Base-by-base conservation (phyloP, 1,139 yeast genomes). In the Diutina pseudorugosa region DNA sequence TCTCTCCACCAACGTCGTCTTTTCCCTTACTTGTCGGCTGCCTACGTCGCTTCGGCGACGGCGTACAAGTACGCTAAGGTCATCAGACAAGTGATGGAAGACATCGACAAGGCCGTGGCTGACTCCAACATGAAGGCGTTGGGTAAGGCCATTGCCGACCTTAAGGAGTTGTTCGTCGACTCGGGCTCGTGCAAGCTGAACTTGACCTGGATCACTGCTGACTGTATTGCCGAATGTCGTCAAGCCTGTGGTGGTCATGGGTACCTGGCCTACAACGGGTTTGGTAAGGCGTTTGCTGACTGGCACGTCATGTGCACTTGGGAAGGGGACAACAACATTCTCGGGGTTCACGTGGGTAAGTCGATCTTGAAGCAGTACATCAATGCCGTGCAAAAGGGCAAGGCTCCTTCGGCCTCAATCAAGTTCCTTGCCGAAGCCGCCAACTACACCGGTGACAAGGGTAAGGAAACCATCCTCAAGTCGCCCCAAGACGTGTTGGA, bases 401-500 rank as follows among this genome's bases (percentile, higher is more conserved):
- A 36, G 42, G 27, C 27, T n/a, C 8, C 14, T n/a, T 16, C 14
- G 19, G 33, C 19, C 21, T 33, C 42, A 20, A 11, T 33, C 12
- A 12, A 14, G 27, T 47, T 47, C 21, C 33, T 47, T 14, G 20
- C 18, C 42, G 50, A 36, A 9, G 20, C 41, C 42, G 11, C 12
- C 16, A 19, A 30, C 19, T 47, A 14, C 23, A 20, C 21, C 33
- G 50, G 27, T 1, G 43, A 18, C 50, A 47, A 47, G 25, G 11
- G 40, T 5, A 45, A 45, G 41, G 16, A n/a, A 11, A 12, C 27
- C 40, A 63, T 73, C 25, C 58, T 73, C 53, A 55, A 61, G 5
- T 63, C 67, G 5, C 70, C 67, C 55, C 58, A 61, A 51, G 73
- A 74, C 54, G 68, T 78, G 45, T 68, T 59, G 51, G 70, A 70